These are phyloP conservation scores for Trichoderma endophyticum DNA, from an alignment of 2,329 filamentous ascomycete genomes.

Conservation along the genomic window DNA sequence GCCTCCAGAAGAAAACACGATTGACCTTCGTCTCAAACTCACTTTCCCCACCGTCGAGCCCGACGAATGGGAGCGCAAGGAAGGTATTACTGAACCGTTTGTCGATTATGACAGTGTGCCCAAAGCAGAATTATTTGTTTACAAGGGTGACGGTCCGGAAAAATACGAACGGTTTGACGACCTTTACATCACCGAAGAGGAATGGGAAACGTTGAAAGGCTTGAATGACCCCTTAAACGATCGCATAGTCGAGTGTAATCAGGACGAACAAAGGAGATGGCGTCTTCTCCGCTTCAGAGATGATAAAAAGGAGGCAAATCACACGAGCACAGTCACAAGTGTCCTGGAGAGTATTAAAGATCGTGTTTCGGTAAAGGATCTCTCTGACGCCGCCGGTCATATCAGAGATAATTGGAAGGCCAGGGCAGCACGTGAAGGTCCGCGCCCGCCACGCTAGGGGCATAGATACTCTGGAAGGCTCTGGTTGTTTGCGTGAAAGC, in stretches of 20 bases:
- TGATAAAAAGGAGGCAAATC: conserved; percentile 89
- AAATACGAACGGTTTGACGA: conserved; percentile 63
- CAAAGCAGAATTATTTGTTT: conserved; percentile 67
- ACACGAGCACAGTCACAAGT: conserved; percentile 76
- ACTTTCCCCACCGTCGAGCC: conserved; percentile 71
- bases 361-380: conserved; percentile 76
- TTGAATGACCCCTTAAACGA: conserved; percentile 76
- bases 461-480: neutral
- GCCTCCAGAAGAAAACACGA: conserved; percentile 87
- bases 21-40: conserved; percentile 83
- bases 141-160: conserved; percentile 55
- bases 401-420: conserved; percentile 82
- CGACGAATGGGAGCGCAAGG: conserved; percentile 63
- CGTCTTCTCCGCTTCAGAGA: conserved; percentile 85
- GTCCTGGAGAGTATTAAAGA: conserved; percentile 89
- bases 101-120: conserved; percentile 80
- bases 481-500: neutral
- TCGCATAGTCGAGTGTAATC: conserved; percentile 84
- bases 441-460: conserved; percentile 11
- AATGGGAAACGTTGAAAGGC: conserved; percentile 81
- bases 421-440: conserved; percentile 39
- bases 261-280: conserved; percentile 74
- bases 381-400: conserved; percentile 64
- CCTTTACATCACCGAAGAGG: conserved; percentile 66
- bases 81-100: conserved; percentile 61